Conservation (phyloP, 1,284 basidiomycete species). For the Trametes versicolor region DNA sequence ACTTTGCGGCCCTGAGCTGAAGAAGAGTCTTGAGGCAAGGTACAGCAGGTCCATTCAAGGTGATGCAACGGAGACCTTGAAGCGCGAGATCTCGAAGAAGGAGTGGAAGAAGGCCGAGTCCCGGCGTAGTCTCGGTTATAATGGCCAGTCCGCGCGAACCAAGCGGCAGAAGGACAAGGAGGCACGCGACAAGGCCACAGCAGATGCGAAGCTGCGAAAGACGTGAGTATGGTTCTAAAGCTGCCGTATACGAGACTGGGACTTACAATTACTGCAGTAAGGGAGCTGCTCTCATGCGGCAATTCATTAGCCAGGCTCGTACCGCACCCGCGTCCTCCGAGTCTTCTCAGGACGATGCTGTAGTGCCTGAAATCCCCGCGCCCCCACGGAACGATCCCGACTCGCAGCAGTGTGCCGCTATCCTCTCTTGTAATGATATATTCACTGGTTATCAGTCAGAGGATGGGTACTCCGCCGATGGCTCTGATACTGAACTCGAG, state of each 20-base stretch:
- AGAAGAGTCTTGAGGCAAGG: background rate
- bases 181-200: background rate
- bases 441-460: background rate
- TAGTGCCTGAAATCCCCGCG: too few relatives aligned
- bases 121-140: background rate
- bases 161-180: background rate
- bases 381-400: too few relatives aligned
- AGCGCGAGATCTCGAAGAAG: background rate
- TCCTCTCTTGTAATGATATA: background rate
- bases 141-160: background rate
- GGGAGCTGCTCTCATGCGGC: background rate
- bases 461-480: background rate
- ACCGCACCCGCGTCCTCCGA: background rate
- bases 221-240: background rate
- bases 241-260: background rate
- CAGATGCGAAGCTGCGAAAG: constrained; percentile 5
- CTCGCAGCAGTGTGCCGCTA: background rate
- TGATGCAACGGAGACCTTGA: background rate
- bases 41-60: background rate
- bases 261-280: background rate
- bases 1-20: background rate
- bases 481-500: too few relatives aligned
- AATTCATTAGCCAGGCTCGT: background rate
- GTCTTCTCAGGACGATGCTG: background rate
- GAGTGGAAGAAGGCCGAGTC: constrained; percentile 7